These are phyloP conservation scores for Lasiosphaeria miniovina DNA, from an alignment of 495 filamentous ascomycete species.

Conservation along the genomic window DNA sequence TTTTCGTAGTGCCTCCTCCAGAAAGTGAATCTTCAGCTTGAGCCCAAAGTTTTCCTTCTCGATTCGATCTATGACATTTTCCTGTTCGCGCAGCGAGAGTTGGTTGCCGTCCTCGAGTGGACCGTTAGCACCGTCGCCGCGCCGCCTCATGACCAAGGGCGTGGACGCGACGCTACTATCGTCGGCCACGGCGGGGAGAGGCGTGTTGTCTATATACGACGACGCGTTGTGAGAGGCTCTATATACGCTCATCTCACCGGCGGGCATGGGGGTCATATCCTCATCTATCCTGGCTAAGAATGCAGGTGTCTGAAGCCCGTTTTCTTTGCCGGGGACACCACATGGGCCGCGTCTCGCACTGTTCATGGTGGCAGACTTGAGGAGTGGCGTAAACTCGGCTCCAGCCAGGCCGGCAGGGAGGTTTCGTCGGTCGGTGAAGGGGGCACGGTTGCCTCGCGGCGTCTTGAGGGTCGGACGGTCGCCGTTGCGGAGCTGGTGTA, in stretches of 20 bases:
- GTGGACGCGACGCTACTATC: constrained; percentile 79
- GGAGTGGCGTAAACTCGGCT: constrained; percentile 87
- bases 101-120: constrained; percentile 79
- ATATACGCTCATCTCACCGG: constrained; percentile 65
- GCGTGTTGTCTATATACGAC: constrained; percentile 50
- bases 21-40: constrained; percentile 78
- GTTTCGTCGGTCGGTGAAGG: constrained; percentile 67
- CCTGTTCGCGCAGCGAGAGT: constrained; percentile 87
- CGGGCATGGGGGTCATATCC: constrained; percentile 59
- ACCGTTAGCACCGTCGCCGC: constrained; percentile 51
- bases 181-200: constrained; percentile 60
- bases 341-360: constrained; percentile 56
- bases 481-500: constrained; percentile 64
- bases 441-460: constrained; percentile 56
- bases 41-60: constrained; percentile 87
- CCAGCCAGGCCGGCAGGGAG: constrained; percentile 57
- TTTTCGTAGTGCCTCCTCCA: constrained; percentile 76
- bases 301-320: constrained; percentile 63
- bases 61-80: constrained; percentile 90
- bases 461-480: constrained; percentile 63
- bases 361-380: constrained; percentile 85
- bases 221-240: constrained; percentile 56
- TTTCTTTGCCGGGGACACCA: constrained; percentile 41
- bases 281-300: constrained; percentile 60
- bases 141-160: constrained; percentile 62